Percentiles rank a stretch among this genome's conserved stretches.
Conservation (phyloP, 345 rosid species). For the Citrus sp. region DNA sequence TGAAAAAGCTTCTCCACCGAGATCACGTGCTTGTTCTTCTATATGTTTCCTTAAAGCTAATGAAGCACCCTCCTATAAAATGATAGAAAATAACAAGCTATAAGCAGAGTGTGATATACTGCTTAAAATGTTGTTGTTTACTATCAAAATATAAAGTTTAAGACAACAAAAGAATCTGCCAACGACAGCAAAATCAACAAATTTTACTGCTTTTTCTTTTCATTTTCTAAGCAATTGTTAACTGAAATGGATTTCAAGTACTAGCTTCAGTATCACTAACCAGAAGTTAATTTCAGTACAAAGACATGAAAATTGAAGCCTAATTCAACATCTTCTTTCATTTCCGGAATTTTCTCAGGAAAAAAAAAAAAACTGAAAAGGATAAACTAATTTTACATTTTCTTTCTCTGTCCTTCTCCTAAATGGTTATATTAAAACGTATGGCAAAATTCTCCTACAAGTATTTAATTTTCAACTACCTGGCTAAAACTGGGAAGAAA, state of each 20-base stretch:
- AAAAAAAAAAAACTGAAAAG: too few relatives aligned
- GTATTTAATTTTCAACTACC: neutral
- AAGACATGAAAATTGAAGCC: neutral
- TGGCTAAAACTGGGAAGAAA: neutral
- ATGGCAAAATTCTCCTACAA: too few relatives aligned
- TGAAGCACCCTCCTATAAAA: conserved; percentile 73
- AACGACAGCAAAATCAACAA: neutral
- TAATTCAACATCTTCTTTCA: neutral
- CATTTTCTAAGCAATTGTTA: neutral
- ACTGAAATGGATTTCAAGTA: neutral
- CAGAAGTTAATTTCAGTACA: neutral
- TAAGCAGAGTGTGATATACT: neutral
- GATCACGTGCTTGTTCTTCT: conserved; percentile 89
- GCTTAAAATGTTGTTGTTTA: neutral
- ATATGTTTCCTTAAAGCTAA: conserved; percentile 78
- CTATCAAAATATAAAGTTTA: neutral
- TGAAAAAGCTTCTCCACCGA: conserved; percentile 78
- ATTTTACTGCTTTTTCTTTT: neutral
- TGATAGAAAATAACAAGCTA: neutral
- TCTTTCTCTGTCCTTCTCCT: too few relatives aligned
- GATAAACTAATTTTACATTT: neutral
- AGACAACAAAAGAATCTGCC: neutral
- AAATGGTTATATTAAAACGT: too few relatives aligned
- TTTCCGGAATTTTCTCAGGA: neutral
- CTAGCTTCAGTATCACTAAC: neutral